These are phyloP conservation scores for Bruguiera sexangula DNA, from an alignment of 345 rosid species.

Conservation along the genomic window DNA sequence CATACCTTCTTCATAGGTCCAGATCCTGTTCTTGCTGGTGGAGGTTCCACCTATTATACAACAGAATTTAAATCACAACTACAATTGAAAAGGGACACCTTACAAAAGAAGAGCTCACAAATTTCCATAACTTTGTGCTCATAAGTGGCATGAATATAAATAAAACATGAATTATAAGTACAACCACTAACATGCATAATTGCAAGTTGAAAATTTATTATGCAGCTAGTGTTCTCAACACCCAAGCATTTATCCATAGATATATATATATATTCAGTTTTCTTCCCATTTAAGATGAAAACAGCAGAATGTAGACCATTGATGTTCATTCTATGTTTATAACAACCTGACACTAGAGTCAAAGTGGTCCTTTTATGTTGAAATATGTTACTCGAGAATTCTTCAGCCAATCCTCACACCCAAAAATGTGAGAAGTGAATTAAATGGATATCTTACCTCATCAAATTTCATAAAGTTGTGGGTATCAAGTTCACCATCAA, in stretches of 20 bases:
- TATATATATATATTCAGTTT: no score
- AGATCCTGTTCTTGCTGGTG: conserved; percentile 57
- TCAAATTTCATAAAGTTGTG: conserved; percentile 90
- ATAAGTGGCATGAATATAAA: no score
- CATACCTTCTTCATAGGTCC: conserved; percentile 78
- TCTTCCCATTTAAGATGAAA: background rate
- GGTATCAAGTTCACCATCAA: conserved; percentile 81
- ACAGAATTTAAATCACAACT: background rate
- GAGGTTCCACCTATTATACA: conserved; percentile 47
- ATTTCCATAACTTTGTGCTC: background rate
- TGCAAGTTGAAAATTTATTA: background rate
- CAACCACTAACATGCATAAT: background rate
- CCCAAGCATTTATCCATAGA: no score
- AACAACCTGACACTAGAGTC: background rate
- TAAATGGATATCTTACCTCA: conserved; percentile 48
- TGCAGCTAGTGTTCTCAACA: background rate
- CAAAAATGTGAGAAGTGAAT: background rate
- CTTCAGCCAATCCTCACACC: background rate
- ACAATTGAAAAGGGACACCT: background rate
- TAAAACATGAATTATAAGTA: background rate
- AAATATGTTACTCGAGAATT: background rate
- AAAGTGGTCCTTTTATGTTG: background rate
- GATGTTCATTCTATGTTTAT: background rate
- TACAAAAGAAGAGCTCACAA: background rate
- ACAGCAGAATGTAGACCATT: background rate